Base-by-base conservation (phyloP, 2,329 filamentous ascomycete species). In the Diaporthe caulivora region DNA sequence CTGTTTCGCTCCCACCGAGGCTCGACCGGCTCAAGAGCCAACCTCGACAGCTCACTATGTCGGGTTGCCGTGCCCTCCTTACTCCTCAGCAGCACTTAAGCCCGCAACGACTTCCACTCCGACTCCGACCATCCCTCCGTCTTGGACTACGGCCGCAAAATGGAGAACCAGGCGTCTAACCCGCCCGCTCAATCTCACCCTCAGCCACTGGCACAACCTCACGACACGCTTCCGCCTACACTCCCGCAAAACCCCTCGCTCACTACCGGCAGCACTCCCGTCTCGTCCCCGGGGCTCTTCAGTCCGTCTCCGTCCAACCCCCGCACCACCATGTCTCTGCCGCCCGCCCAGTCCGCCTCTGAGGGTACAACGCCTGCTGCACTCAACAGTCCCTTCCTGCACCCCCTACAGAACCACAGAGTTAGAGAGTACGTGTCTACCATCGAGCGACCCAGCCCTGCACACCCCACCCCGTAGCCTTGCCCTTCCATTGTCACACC, bases 371-470 rank as follows among this genome's bases (percentile, higher is more conserved):
- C 89, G 7, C 88, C 89, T 49, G 85, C 84, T 53, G 84, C 83
- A 34, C 79, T 82, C 53, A 85, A 86, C 72, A 92, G 89, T 78
- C 91, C 92, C 1, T 92, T 89, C 78, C 83, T 94, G 71, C 93
- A 95, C 78, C 92, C 92, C 44, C 83, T 93, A 72, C 93, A 95
- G 81, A 89, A 90, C 74, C 92, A 93, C 81, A 91, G 88, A 82
- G 93, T 95, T 67, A 88, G 92, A 89, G 93, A 95, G 92, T 94
- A 87, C 88, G 92, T 89, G n/a, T 34, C 24, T 47, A 49, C 34
- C 49, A 37, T 26, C 42, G 34, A 70, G 11, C 44, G 26, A 29
- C n/a, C 47, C 47, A 51, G 21, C 11, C 29, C 37, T 5, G n/a
- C n/a, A n/a, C n/a, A n/a, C n/a, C n/a, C n/a, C n/a, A 18, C 21